phyloP scores from a whole-genome alignment of 2,329 filamentous ascomycete genomes.

The Monosporascus sp. region DNA sequence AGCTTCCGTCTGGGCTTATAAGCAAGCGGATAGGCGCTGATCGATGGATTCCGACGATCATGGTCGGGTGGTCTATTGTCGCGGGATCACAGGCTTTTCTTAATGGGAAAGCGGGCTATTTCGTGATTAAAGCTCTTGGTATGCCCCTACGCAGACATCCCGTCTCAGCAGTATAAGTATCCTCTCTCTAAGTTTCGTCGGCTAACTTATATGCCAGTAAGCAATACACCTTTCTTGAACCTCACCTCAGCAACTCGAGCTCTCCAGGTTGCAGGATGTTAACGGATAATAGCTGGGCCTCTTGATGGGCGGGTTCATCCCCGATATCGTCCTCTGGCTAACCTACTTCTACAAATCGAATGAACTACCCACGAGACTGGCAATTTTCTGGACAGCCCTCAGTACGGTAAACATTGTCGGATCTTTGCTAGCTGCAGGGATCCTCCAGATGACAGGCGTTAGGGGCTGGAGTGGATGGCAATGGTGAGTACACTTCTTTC shows the following conservation, averaged over 20 bases:
- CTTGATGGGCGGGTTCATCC: conserved; percentile 57
- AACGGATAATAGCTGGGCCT: conserved; percentile 32
- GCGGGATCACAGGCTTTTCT: conserved; percentile 29
- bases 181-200: no score
- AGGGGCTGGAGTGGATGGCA: conserved; percentile 49
- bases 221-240: no score
- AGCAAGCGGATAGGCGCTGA: conserved; percentile 46
- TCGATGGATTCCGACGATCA: conserved; percentile 44
- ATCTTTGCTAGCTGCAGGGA: conserved; percentile 48
- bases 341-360: conserved; percentile 71
- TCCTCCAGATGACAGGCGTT: conserved; percentile 44
- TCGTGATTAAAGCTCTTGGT: conserved; percentile 23
- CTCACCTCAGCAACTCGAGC: no score
- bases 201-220: no score
- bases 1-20: conserved; percentile 49
- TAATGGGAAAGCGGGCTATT: conserved; percentile 24
- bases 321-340: conserved; percentile 61
- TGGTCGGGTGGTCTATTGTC: conserved; percentile 30
- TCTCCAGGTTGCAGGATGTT: no score
- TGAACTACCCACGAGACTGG: conserved; percentile 63
- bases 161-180: no score
- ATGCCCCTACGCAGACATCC: no score
- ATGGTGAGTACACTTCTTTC: conserved; percentile 19
- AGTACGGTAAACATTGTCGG: conserved; percentile 49
- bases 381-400: conserved; percentile 67